Evolutionary conservation across 345 rosid species (phyloP).

Genomic region (Euphorbia peplus): DNA sequence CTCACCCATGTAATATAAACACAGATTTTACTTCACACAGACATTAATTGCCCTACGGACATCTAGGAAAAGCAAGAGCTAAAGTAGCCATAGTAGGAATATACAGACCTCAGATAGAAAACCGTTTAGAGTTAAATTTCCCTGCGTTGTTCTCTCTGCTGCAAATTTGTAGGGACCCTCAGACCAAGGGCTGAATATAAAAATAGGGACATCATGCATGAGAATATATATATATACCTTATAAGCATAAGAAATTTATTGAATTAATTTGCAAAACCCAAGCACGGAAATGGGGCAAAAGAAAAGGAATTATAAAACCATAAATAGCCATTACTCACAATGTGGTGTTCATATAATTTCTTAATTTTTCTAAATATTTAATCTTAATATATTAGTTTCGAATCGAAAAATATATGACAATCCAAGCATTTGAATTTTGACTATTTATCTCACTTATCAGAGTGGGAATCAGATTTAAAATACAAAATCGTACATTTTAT

Average conservation of each 20-base stretch:
- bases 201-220: constrained; percentile 15
- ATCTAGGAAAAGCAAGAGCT: background rate
- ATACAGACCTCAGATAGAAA: constrained; percentile 70
- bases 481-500: background rate
- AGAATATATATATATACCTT: constrained; percentile 11
- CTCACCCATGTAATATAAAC: background rate
- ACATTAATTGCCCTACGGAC: background rate
- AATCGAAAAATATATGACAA: background rate
- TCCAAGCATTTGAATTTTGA: background rate
- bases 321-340: background rate
- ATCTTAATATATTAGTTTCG: background rate
- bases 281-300: background rate
- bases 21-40: background rate
- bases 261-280: constrained; percentile 7
- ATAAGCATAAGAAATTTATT: constrained; percentile 3
- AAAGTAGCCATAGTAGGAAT: constrained; percentile 9
- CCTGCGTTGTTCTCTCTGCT: constrained; percentile 57
- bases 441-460: background rate
- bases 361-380: background rate
- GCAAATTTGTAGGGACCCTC: constrained; percentile 61
- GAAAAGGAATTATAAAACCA: background rate
- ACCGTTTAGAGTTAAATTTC: constrained; percentile 60
- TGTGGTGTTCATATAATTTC: background rate
- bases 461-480: no score
- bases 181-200: constrained; percentile 66